Percentiles rank a stretch among this genome's conserved stretches.
phyloP scores from a whole-genome alignment of 768 basidiomycete species.

The Mycena olivaceomarginata region DNA sequence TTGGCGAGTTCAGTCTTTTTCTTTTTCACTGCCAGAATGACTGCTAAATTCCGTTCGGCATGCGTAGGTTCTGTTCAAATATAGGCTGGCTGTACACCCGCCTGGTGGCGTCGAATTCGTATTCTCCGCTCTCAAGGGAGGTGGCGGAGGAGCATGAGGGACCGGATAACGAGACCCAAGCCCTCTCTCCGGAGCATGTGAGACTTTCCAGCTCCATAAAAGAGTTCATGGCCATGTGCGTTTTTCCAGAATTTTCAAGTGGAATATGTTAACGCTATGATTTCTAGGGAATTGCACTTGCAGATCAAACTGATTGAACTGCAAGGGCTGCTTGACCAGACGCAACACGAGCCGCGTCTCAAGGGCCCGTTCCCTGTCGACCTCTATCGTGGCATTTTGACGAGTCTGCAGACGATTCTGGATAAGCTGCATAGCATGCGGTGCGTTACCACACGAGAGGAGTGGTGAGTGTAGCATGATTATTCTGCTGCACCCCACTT shows the following conservation, averaged over 20 bases:
- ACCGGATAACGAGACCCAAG: slow-evolving; percentile 48
- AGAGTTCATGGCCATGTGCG: slow-evolving; percentile 95
- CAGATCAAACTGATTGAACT: slow-evolving; percentile 94
- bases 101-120: slow-evolving; percentile 91
- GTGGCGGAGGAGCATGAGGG: slow-evolving; percentile 52
- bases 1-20: slow-evolving; percentile 82
- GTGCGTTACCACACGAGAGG: slow-evolving; percentile 95
- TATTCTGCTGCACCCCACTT: slow-evolving; percentile 27
- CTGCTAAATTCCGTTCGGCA: not conserved
- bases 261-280: not conserved
- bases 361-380: slow-evolving; percentile 96
- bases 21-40: slow-evolving; percentile 15
- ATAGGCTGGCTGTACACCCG: slow-evolving; percentile 97
- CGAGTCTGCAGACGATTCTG: slow-evolving; percentile 88
- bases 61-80: slow-evolving; percentile 92
- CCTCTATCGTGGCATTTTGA: slow-evolving; percentile 89
- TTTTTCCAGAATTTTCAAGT: slow-evolving; percentile 23
- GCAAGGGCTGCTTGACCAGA: slow-evolving; percentile 88
- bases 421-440: slow-evolving; percentile 97
- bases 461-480: slow-evolving; percentile 77
- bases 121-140: slow-evolving; percentile 68
- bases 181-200: slow-evolving; percentile 59
- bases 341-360: slow-evolving; percentile 94
- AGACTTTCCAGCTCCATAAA: slow-evolving; percentile 79
- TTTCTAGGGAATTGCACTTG: slow-evolving; percentile 91